Percentiles rank a stretch among this genome's conserved stretches.
Evolutionary conservation across 2,329 filamentous ascomycete species (phyloP).

Genomic region (Cryphonectria radicalis): DNA sequence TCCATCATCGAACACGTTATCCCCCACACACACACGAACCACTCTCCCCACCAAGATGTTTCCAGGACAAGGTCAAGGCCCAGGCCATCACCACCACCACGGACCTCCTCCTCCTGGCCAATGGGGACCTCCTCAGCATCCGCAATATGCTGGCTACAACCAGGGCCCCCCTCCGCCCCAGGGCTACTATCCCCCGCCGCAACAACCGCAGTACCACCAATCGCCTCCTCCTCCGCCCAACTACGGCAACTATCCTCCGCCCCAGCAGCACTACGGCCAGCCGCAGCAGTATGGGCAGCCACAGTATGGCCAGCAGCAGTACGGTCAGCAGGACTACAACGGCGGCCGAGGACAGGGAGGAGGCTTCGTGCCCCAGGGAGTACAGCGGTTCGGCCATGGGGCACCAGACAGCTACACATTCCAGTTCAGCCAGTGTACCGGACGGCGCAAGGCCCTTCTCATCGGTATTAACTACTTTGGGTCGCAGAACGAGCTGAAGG

Average conservation of each 20-base stretch:
- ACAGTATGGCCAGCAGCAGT: constrained; percentile 22
- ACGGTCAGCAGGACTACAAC: constrained; percentile 1
- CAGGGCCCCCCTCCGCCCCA: constrained; percentile 20
- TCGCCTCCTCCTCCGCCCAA: constrained; percentile 15
- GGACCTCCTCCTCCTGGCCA: constrained; percentile 30
- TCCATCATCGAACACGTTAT: background rate
- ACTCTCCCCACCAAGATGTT: constrained; percentile 26
- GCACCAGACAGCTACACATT: constrained; percentile 72
- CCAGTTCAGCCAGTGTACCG: constrained; percentile 77
- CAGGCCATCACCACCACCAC: constrained; percentile 28
- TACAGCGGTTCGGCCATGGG: constrained; percentile 68
- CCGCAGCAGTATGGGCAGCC: constrained; percentile 21
- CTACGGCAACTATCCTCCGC: constrained; percentile 29
- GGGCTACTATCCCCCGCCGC: constrained; percentile 12
- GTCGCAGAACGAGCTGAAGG: constrained; percentile 71
- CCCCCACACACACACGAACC: background rate
- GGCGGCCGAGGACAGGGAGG: background rate
- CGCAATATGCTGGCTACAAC: constrained; percentile 4
- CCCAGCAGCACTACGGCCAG: constrained; percentile 11
- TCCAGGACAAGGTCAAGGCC: constrained; percentile 36
- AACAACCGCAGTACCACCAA: constrained; percentile 9
- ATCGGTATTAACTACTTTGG: constrained; percentile 85
- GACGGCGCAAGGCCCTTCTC: constrained; percentile 72
- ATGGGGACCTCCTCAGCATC: constrained; percentile 20
- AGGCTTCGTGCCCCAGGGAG: constrained; percentile 45